These are phyloP conservation scores for Leishmania braziliensis DNA, from an alignment of 208 protist species.

Conservation along the genomic window DNA sequence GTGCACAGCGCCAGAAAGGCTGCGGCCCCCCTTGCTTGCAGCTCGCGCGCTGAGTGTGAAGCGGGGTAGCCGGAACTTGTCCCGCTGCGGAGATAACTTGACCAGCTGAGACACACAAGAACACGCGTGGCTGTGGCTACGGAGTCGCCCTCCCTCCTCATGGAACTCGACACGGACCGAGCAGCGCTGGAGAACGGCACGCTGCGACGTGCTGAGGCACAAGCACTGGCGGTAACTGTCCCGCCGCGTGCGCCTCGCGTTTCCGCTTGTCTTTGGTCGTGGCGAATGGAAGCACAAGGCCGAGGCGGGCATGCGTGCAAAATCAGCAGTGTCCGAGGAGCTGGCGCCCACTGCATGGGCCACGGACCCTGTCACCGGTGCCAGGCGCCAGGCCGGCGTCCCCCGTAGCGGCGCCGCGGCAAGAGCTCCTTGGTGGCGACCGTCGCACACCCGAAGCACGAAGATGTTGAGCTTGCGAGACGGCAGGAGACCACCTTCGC, in stretches of 20 bases:
- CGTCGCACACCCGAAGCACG: too few relatives aligned
- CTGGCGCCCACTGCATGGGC: too few relatives aligned
- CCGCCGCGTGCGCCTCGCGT: background rate
- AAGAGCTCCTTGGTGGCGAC: too few relatives aligned
- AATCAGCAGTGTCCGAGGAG: too few relatives aligned
- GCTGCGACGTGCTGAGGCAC: background rate
- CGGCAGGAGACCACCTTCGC: too few relatives aligned
- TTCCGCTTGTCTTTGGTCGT: background rate
- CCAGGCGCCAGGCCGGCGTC: too few relatives aligned
- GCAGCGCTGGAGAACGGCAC: background rate
- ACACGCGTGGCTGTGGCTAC: background rate
- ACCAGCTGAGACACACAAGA: background rate
- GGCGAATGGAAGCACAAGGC: background rate
- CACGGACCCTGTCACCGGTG: too few relatives aligned
- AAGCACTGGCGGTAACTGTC: background rate
- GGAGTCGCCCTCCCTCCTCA: background rate
- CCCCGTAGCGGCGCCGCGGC: too few relatives aligned
- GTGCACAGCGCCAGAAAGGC: background rate
- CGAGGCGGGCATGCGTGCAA: background rate
- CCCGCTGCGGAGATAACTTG: background rate
- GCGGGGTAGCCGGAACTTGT: too few relatives aligned
- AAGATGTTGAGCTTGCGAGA: too few relatives aligned
- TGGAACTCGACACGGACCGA: background rate
- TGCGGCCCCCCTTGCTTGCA: background rate
- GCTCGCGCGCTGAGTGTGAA: too few relatives aligned